A percentile compares a stretch with the other conserved stretches of the same genome.
phyloP scores from a whole-genome alignment of 2,329 filamentous ascomycete species.

The Tolypocladium nubicola region DNA sequence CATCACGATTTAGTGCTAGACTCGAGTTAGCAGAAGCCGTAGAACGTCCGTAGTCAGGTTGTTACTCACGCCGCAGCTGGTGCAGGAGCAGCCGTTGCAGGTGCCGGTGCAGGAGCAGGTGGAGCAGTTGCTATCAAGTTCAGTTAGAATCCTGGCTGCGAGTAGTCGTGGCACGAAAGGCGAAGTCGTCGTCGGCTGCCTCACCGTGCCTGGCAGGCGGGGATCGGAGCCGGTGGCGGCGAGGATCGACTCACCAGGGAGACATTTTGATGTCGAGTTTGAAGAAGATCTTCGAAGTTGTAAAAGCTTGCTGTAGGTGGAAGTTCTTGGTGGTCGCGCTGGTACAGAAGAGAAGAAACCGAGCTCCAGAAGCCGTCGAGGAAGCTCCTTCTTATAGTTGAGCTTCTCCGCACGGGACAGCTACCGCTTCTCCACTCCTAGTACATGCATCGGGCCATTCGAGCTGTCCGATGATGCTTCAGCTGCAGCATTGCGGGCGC shows the following conservation, averaged over 20 bases:
- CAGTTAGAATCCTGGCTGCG: not conserved
- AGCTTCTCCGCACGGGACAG: not conserved
- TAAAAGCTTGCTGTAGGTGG: not conserved
- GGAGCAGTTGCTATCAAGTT: constrained; percentile 7
- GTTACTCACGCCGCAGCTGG: constrained; percentile 10
- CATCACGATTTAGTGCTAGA: constrained; percentile 1
- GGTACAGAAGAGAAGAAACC: not conserved
- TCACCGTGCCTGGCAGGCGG: not conserved
- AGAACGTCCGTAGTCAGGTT: not conserved
- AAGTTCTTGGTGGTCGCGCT: not conserved
- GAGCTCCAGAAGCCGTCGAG: not conserved
- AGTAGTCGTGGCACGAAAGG: not conserved
- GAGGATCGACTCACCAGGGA: not conserved
- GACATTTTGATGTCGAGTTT: not conserved
- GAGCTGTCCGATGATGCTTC: not conserved
- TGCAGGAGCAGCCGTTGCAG: constrained; percentile 12
- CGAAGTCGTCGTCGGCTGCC: not conserved
- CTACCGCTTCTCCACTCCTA: not conserved
- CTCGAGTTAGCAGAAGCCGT: not conserved
- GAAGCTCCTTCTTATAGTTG: constrained; percentile 4
- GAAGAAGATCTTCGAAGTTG: not conserved
- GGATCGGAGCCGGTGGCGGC: not conserved
- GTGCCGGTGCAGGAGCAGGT: constrained; percentile 11
- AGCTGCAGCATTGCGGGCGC: not conserved
- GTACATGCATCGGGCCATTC: not conserved